A percentile compares a stretch with the other conserved stretches of the same genome.
Evolutionary conservation across 1,139 yeast genomes (phyloP).

Genomic region (Hyphopichia khmerensis): DNA sequence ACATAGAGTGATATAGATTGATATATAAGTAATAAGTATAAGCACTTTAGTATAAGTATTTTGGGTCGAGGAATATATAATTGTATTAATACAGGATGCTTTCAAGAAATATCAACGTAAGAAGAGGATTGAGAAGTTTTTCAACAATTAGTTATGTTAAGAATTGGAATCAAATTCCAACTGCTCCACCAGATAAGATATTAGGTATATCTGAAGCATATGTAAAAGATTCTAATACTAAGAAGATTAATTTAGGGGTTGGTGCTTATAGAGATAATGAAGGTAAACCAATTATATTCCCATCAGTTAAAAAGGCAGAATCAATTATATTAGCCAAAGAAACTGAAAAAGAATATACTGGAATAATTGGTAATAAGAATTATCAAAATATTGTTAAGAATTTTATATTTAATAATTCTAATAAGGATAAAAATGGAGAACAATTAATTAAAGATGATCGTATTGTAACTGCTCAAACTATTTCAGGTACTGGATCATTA

Average conservation of each 20-base stretch:
- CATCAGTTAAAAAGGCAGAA: slow-evolving; percentile 49
- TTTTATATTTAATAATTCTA: slow-evolving; percentile 51
- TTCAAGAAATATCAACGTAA: neutral
- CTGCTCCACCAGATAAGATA: slow-evolving; percentile 75
- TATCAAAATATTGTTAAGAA: slow-evolving; percentile 49
- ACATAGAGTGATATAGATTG: no score
- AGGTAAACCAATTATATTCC: slow-evolving; percentile 50
- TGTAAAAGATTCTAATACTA: slow-evolving; percentile 38
- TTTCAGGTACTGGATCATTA: slow-evolving; percentile 61
- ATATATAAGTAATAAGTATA: no score
- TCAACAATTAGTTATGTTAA: slow-evolving; percentile 18
- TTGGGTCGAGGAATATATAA: no score
- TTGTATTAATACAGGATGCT: neutral
- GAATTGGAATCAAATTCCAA: slow-evolving; percentile 46
- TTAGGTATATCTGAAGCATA: slow-evolving; percentile 63
- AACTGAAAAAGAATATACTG: slow-evolving; percentile 58
- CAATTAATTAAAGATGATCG: slow-evolving; percentile 47
- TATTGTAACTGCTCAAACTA: slow-evolving; percentile 56
- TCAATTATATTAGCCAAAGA: slow-evolving; percentile 37
- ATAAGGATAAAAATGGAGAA: slow-evolving; percentile 48
- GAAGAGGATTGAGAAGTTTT: slow-evolving; percentile 17
- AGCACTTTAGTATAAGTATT: neutral
- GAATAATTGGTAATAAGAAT: slow-evolving; percentile 50
- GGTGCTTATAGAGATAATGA: slow-evolving; percentile 51
- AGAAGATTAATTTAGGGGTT: slow-evolving; percentile 50